Percentiles rank a stretch among this genome's conserved stretches.
Evolutionary conservation across 163 green algal genomes (phyloP).

Genomic region (Chlamydomonas reinhardtii): DNA sequence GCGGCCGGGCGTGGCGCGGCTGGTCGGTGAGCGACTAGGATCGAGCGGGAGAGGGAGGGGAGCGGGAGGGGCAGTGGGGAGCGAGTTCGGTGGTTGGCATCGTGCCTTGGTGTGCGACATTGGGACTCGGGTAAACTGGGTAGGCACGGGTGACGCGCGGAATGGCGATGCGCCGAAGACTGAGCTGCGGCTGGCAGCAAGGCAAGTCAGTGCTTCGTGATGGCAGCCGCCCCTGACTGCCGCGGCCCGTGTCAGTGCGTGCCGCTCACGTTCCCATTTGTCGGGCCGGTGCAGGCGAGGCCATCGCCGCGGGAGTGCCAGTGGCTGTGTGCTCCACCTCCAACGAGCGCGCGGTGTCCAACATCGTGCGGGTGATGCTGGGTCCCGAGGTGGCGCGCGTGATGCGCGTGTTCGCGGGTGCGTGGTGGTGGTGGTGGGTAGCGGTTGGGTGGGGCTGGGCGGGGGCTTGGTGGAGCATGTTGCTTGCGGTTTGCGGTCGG

Average conservation of each 20-base stretch:
- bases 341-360: conserved; percentile 95
- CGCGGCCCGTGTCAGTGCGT: no score
- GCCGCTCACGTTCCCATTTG: no score
- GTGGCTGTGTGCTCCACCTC: conserved; percentile 98
- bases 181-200: no score
- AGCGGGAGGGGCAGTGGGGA: not conserved
- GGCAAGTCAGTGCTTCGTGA: no score
- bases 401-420: conserved; percentile 77
- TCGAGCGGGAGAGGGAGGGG: not conserved
- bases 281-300: conserved; percentile 88
- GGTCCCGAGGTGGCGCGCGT: conserved; percentile 73
- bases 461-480: no score
- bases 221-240: not conserved
- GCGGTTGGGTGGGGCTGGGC: not conserved
- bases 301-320: conserved; percentile 83
- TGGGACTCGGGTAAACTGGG: no score
- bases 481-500: no score
- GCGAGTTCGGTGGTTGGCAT: not conserved
- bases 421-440: no score
- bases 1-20: conserved; percentile 87
- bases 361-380: conserved; percentile 94
- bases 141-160: no score
- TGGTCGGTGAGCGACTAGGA: conserved; percentile 68
- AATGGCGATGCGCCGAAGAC: no score
- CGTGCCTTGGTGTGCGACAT: no score